Base-by-base conservation (phyloP, 768 basidiomycete genomes). In the Tylopilus intermedius region DNA sequence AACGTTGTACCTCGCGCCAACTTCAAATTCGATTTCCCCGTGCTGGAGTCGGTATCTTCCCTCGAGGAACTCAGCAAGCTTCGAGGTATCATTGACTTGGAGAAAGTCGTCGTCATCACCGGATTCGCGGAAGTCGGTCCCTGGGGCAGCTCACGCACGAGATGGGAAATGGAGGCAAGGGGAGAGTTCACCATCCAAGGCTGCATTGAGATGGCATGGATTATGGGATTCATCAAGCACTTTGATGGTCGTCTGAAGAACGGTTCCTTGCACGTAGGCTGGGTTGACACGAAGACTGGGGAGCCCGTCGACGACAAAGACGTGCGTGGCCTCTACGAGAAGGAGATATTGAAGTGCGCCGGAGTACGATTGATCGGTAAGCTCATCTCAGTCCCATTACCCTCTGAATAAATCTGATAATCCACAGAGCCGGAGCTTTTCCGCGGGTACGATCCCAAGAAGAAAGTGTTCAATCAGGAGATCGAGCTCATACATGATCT, bases 131-230 rank as follows among this genome's bases (percentile, higher is more conserved):
- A 99, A 70, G 92, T 98, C 47, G 89, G 96, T 2, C 96, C 96
- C 11, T 99, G 95, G 94, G 96, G 96, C 59, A 94, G 91, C 65
- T 89, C 95, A 14, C 84, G 96, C 54, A 99, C 96, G 2, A 84
- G 96, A 54, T 99, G 96, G 96, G 96, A 99, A 75, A 98, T 99
- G 94, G 96, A 99, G 68, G 94, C 94, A 43, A 80, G 84, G 43
- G 95, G 96, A n/a, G 86, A 95, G 65, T 88, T 98, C 71, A 94
- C 94, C 2, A 94, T 98, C 61, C 88, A 96, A 69, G 96, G 96
- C 18, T 92, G 91, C 64, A 96, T 99, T 64, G 96, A 99, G 75
- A 95, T 99, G 90, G 94, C 95, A 3, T 99, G 95, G 94, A 86
- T 98, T 72, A 98, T 94, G 91, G 95, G 96, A 39, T 83, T 82